Evolutionary conservation across 345 rosid species (phyloP), one percentile per base, ranked within the genome.

Genomic region (Geranium brycei): DNA sequence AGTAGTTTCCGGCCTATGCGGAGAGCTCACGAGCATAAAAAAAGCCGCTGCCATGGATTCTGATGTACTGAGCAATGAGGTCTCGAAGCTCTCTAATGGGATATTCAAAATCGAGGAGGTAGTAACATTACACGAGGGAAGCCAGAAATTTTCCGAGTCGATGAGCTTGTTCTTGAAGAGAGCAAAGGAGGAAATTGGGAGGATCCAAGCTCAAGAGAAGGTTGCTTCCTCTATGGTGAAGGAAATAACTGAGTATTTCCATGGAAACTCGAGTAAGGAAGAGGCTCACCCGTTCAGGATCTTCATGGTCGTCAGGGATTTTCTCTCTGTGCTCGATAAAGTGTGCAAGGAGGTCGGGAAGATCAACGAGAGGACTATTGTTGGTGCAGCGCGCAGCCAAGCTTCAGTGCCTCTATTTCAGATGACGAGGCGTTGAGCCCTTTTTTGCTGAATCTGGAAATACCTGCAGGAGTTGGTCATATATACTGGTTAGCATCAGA

Each of bases 11-110:
- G 75, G 87, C 40, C 82, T 91, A 5, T 77, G 99, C 56, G 82
- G 91, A 67, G 95, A 93, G 83, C 82, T 93, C 31, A 71, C 70
- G 18, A 79, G 82, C 69, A 96, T 91, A 59, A 93, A 88, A 80
- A 93, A 88, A 75, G 91, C 91, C 41, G 99, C 97, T 31, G 87
- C 88, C 0, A 79, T 88, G 97, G 97, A 91, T 70, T 84, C 91
- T 0, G 80, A 77, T 53, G 79, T 85, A 30, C 85, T 95, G 6
- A 65, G 76, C 73, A 68, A 73, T 7, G 96, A 95, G 41, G 83
- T 84, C 6, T 60, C 67, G 0, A 84, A 87, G 63, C 79, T 93
- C 4, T 66, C 87, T 1, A 47, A 31, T 0, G 99, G 97, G 68
- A 71, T 87, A 57, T 6, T 69, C 0, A 88, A 81, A 65, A 77